phyloP scores from a whole-genome alignment of 169 alveolate genomes.

The Eimeria necatrix region DNA sequence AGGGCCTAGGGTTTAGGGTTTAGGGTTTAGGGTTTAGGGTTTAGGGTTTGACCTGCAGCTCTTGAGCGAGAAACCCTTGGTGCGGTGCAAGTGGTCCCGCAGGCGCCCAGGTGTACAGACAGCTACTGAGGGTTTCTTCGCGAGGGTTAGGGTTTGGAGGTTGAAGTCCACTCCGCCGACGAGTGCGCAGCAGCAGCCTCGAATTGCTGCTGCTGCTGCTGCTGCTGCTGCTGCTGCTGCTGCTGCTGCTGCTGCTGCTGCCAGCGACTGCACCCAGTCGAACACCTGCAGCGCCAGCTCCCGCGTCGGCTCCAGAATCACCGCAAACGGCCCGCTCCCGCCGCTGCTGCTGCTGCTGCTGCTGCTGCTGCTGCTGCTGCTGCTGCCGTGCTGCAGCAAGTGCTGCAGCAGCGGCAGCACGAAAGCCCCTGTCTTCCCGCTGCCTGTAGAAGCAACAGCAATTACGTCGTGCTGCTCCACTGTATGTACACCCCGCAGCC shows the following conservation, averaged over 20 bases:
- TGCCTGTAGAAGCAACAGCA: conserved; percentile 99
- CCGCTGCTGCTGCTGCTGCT: conserved; percentile 15
- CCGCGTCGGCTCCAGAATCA: conserved; percentile 95
- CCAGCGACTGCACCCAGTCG: too few species aligned
- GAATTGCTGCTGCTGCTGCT: background rate
- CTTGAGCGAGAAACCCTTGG: conserved; percentile 97
- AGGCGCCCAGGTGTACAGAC: conserved; percentile 99
- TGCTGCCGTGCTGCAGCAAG: conserved; percentile 86
- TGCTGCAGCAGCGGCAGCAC: conserved; percentile 97
- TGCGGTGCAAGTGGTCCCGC: conserved; percentile 98
- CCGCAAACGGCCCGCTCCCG: background rate
- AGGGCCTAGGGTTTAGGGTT: too few species aligned
- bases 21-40: too few species aligned
- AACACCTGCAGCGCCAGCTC: conserved; percentile 99
- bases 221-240: background rate
- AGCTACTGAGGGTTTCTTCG: conserved; percentile 98
- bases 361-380: background rate
- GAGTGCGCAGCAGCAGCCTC: conserved; percentile 85
- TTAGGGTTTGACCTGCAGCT: conserved; percentile 74
- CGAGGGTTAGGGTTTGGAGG: conserved; percentile 95
- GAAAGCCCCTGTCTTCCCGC: conserved; percentile 96
- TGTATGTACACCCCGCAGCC: background rate
- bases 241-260: background rate
- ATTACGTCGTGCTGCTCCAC: conserved; percentile 96
- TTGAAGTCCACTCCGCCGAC: conserved; percentile 99